Evolutionary conservation across 768 basidiomycete genomes (phyloP), one percentile per base, ranked within the genome.

Genomic region (Candolleomyces eurysporus): DNA sequence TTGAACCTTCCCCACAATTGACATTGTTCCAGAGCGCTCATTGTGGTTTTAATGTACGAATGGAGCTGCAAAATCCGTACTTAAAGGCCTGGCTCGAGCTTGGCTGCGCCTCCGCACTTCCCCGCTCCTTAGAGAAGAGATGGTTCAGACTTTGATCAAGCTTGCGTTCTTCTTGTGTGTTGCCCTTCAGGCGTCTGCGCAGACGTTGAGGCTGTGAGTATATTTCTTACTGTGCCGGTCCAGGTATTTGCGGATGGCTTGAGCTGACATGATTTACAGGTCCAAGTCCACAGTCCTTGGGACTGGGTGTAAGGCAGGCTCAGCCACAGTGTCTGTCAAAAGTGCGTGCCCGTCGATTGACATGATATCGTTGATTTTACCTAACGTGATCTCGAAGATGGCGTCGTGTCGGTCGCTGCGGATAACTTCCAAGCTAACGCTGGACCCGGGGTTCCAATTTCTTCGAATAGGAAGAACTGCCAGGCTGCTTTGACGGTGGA

Each of bases 401-500:
- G 40, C 6, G 40, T 56, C 6, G 54, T 56, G 10, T 56, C 54
- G 5, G 42, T 56, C 39, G 39, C 45, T 2, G 54, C 54, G 39
- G 16, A 16, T 16, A 26, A 43, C n/a, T 56, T 56, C 40, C 36
- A 4, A 43, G 54, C 54, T n/a, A 19, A 10, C 0, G 36, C 54
- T 36, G 54, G 54, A 42, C 54, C 54, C 42, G 54, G 54, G 9
- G 40, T 56, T 14, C 19, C 54, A 1, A 42, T 21, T 39, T 56
- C 54, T 40, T 56, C 40, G 13, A 42, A 26, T 26, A 56, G 54
- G 22, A 56, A 56, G 54, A 56, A 56, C 39, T 56, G 54, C 19
- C 54, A 56, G 21, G 54, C 54, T 9, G 42, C 54, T 22, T 36
- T 56, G 9, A 56, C n/a, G n/a, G 40, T 56, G 9, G 36, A 56